Evolutionary conservation across 768 basidiomycete species (phyloP), one percentile per base, ranked within the genome.

Genomic region (Lactifluus pinguis): DNA sequence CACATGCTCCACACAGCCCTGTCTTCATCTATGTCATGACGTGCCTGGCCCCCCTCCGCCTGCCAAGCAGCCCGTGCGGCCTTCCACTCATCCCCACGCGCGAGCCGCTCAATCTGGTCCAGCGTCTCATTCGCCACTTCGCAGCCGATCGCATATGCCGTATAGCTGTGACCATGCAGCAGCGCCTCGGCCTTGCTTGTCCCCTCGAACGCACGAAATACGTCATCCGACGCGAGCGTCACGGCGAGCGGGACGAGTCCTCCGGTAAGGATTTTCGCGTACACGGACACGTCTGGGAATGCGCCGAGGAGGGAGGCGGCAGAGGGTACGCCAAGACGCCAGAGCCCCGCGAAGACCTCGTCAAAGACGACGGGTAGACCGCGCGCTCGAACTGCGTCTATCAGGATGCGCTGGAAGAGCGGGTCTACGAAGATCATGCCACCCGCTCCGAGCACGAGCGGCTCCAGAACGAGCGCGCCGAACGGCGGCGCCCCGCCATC

Each of bases 361-460:
- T 98, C 95, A 68, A 89, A 98, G 60, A 98, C 84, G 65, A 98
- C 87, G 0, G 95, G 93, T 14, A 98, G 76, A 3, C 89, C 88
- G 5, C 75, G 76, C 84, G 77, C 72, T 60, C 95, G 85, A 6
- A 91, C 89, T 3, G 83, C 80, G 67, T 97, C 92, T 44, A 98
- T 75, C 65, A 98, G 72, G 34, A 93, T 76, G 30, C 91, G 82
- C 71, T 98, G 95, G 79, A 95, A 98, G 47, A 98, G 83, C 9
- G 95, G 95, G 70, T 98, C 95, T 29, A 98, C 92, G 68, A 98
- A 98, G 34, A 93, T 78, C 95, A 98, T 98, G 0, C 95, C 95
- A 0, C 92, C 95, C 0, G 95, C 94, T 14, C 95, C 95, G 81
- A 98, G 89, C 29, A 94, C 81, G 25, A 95, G 78, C 0, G 95